Evolutionary conservation across 495 filamentous ascomycete species (phyloP), one percentile per base, ranked within the genome.

Genomic region (Aspergillus baeticus): DNA sequence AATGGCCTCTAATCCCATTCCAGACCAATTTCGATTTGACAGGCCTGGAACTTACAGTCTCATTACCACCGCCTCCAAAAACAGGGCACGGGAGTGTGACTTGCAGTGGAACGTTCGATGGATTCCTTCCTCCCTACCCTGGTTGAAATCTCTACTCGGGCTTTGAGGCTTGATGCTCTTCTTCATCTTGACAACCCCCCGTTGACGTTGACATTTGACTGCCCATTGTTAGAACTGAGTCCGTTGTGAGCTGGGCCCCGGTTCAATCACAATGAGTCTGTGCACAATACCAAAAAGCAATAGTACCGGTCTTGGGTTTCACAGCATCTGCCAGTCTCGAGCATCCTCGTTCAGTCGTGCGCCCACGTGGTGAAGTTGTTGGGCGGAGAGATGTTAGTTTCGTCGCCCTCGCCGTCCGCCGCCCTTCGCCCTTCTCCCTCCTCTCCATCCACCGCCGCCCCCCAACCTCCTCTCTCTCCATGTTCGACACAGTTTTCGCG

Each of bases 351-450:
- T 65, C 61, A 74, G 63, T 73, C 67, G 66, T 77, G 67, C 68
- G 65, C 74, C 73, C 71, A 76, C 72, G 72, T 75, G 74, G 72
- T 72, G 63, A 60, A 59, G 59, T 68, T 69, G 66, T 65, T 67
- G 67, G 62, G 60, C 62, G 62, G 62, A 66, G 55, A 80, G 55
- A 80, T 81, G 76, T 68, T 81, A 62, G 74, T 72, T 58, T 76
- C 78, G 17, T 78, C 77, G 59, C 69, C 76, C 43, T 78, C 77
- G 48, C 70, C 76, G 29, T 78, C 75, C 51, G 65, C 67, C 55
- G 63, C 72, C 36, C 62, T 74, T 58, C 72, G 69, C 42, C 58
- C 65, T 57, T 61, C 69, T 49, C 58, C 65, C 58, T 59, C 64
- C 26, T 67, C 61, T 46, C 59, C 68, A 49, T 69, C 72, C 42